These are phyloP conservation scores for Aegilops sharonensis DNA, from an alignment of 176 grass and related monocot species.

Conservation along the genomic window DNA sequence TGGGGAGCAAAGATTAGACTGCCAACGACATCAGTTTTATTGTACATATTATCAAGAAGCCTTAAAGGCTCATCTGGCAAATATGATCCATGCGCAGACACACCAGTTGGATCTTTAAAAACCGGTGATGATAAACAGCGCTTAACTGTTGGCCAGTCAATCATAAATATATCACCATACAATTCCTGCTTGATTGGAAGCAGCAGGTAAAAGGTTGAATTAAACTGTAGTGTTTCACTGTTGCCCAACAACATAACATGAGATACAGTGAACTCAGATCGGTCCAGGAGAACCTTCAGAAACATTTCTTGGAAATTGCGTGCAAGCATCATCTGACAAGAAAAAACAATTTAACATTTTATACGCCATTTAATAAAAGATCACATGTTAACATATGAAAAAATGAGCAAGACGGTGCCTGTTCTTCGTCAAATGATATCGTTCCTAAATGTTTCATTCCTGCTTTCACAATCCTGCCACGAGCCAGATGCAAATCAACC, in stretches of 20 bases:
- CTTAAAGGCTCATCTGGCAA: constrained; percentile 51
- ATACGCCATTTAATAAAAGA: constrained; percentile 12
- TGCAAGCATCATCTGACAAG: constrained; percentile 66
- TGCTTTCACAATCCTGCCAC: constrained; percentile 76
- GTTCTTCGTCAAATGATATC: constrained; percentile 61
- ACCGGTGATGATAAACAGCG: constrained; percentile 76
- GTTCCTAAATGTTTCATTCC: constrained; percentile 59
- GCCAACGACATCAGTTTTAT: constrained; percentile 69
- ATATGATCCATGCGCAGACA: constrained; percentile 30
- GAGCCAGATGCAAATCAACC: constrained; percentile 81
- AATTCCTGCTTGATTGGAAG: constrained; percentile 73
- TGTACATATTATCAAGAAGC: constrained; percentile 56
- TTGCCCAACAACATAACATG: constrained; percentile 66
- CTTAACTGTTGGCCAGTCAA: constrained; percentile 78
- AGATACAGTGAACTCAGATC: constrained; percentile 63
- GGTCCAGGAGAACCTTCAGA: constrained; percentile 81
- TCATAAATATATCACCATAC: constrained; percentile 47
- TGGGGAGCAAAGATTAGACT: constrained; percentile 87
- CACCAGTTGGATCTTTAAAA: constrained; percentile 46
- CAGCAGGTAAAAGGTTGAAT: constrained; percentile 77
- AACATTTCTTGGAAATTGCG: constrained; percentile 92
- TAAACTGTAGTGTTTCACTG: constrained; percentile 24
- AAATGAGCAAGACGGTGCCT: constrained; percentile 48
- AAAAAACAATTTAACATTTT: constrained; percentile 15
- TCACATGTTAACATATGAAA: constrained; percentile 18